A percentile compares a stretch with the other conserved stretches of the same genome.
Conservation (phyloP, 2,329 filamentous ascomycete species). For the Davidsoniella neocaledoniae region DNA sequence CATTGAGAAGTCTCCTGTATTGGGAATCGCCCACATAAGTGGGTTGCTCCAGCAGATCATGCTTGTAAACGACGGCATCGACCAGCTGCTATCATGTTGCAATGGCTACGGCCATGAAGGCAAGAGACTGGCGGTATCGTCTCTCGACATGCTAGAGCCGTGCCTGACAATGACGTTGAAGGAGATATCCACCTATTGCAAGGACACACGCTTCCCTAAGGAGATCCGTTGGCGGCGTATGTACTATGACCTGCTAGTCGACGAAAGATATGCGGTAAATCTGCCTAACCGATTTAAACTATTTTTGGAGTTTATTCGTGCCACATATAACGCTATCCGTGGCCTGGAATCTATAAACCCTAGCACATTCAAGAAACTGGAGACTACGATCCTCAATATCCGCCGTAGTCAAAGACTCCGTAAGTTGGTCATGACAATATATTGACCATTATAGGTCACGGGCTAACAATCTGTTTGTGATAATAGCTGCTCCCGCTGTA, state of each 20-base stretch:
- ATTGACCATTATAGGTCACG: too few species aligned
- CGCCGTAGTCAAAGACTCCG: background rate
- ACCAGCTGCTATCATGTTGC: too few species aligned
- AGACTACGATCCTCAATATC: background rate
- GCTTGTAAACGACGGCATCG: too few species aligned
- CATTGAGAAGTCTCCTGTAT: too few species aligned
- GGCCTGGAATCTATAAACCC: background rate
- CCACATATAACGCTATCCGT: background rate
- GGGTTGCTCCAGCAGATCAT: too few species aligned
- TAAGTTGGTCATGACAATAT: background rate
- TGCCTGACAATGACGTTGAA: conserved; percentile 34
- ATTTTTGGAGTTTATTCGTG: background rate
- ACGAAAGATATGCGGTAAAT: conserved; percentile 19
- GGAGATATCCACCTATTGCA: conserved; percentile 35
- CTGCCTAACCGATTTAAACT: background rate
- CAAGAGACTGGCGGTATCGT: conserved; percentile 13
- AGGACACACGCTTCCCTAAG: conserved; percentile 30
- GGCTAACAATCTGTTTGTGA: background rate
- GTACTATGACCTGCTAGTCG: conserved; percentile 37
- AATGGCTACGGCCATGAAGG: too few species aligned
- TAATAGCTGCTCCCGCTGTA: background rate
- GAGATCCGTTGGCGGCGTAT: conserved; percentile 40
- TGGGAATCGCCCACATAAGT: too few species aligned
- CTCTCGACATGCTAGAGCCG: conserved; percentile 39
- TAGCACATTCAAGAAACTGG: background rate